Base-by-base conservation (phyloP, 2,329 filamentous ascomycete genomes). In the Teratosphaeria destructans region DNA sequence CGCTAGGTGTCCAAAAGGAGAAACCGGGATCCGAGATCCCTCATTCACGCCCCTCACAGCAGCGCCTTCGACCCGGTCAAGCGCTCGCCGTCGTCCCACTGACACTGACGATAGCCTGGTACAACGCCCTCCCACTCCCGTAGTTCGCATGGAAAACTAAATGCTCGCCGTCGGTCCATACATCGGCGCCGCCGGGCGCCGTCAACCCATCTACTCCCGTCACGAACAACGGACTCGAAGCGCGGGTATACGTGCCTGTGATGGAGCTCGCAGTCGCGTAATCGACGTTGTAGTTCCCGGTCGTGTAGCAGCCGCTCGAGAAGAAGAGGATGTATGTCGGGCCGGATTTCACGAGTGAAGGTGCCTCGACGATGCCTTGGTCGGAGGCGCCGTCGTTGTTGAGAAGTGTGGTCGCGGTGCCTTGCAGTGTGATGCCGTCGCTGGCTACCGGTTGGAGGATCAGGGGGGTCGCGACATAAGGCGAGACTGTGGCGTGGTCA, bases 61-160 rank as follows among this genome's bases (percentile, higher is more conserved):
- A n/a, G 5, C 12, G 3, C 3, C 11, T 4, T 39, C 26, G 11
- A 19, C 56, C 19, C 52, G 6, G 8, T 59, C 54, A 60, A 14
- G 56, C 59, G 7, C 52, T 57, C 5, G 66, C 62, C 16, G 43
- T 59, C 19, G 56, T 61, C 3, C 64, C 64, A 34, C 61, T 61
- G 26, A 67, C 60, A 1, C 39, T 62, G 16, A 68, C 37, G 4
- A 58, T 39, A 12, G 66, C 66, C 12, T 62, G 64, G 37, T 68
- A 69, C 59, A 71, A 47, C 10, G 64, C 61, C 19, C 69, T 55
- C 0, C 62, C 67, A 29, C 60, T 57, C 1, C 59, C 64, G 12
- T 64, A 59, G 43, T 69, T 67, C 8, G 70, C 70, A 59, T 73
- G 71, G 55, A 73, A 71, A 5, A 72, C 61, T 62, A 73, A 62